Evolutionary conservation across 2,329 filamentous ascomycete species (phyloP), one percentile per base, ranked within the genome.

Genomic region (Apiospora pterosperma): DNA sequence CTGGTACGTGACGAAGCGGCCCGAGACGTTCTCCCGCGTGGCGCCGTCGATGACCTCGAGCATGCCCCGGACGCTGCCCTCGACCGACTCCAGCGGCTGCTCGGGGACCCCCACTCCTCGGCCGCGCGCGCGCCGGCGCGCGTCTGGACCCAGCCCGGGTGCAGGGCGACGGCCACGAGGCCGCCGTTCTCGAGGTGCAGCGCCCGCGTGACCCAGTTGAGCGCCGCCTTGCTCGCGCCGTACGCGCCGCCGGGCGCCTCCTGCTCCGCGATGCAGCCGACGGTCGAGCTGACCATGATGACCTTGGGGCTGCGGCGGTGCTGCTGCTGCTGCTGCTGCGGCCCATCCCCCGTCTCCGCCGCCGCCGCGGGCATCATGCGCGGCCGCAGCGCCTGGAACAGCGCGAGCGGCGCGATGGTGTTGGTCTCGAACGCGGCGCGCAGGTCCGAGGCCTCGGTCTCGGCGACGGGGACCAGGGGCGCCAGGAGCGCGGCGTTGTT

Each of bases 401-500:
- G 70, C 14, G 71, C 68, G 3, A 80, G 67, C 0, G 79, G 78
- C 1, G 74, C 77, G 25, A 81, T 74, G 0, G 79, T 75, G 67
- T 86, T 86, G 55, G 80, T 72, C 10, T 81, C 74, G 64, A 83
- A 76, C 8, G 81, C 75, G 1, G 75, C 66, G 7, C 74, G 71
- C 38, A 84, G 67, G 55, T 81, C 77, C 2, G 67, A 68, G 4
- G 69, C 69, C 5, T 69, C 76, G 31, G 62, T 79, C 25, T 73
- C 69, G 5, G 69, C 61, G 0, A 77, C 73, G 1, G 71, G 68
- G 1, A 69, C 72, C 65, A 74, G 76, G 42, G 72, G 69, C 11
- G 71, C 71, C 16, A 69, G 70, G 23, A 80, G 77, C 2, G 79
- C 84, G 0, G 84, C 84, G 66, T 86, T 87, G 64, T 81, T 81